Evolutionary conservation across 352 stramenopile genomes (phyloP).

Genomic region (Pythium plurisporium): DNA sequence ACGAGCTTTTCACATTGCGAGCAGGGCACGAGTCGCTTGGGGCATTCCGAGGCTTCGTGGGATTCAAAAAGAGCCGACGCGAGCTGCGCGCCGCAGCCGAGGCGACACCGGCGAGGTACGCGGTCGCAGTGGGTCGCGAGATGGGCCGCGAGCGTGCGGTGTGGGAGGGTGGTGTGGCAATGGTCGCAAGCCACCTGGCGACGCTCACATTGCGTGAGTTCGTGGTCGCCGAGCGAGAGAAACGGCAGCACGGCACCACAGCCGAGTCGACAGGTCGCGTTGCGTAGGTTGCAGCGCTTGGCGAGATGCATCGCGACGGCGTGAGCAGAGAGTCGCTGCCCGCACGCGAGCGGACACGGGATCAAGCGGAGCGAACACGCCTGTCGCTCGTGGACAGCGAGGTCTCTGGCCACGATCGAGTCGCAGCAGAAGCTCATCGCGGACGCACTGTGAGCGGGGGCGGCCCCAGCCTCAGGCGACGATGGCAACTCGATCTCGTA

Average conservation of each 20-base stretch:
- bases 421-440: conserved; percentile 24
- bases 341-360: conserved; percentile 56
- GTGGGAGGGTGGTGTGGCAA: conserved; percentile 34
- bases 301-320: conserved; percentile 35
- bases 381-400: conserved; percentile 23
- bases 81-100: conserved; percentile 38
- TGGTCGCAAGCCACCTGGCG: conserved; percentile 48
- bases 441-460: not conserved
- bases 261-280: conserved; percentile 47
- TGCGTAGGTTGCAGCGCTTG: conserved; percentile 62
- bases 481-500: conserved; percentile 32
- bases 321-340: conserved; percentile 44
- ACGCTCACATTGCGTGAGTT: conserved; percentile 38
- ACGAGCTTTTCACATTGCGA: conserved; percentile 36
- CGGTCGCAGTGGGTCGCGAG: conserved; percentile 31
- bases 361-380: conserved; percentile 51
- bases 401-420: conserved; percentile 11
- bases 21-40: conserved; percentile 66
- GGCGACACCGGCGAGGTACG: conserved; percentile 39
- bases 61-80: conserved; percentile 14
- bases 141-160: conserved; percentile 31
- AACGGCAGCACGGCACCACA: conserved; percentile 49
- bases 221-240: conserved; percentile 42
- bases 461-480: no score
- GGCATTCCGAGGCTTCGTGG: conserved; percentile 44